phyloP scores from a whole-genome alignment of 441 rosid genomes.

The Flueggea neowawraea region DNA sequence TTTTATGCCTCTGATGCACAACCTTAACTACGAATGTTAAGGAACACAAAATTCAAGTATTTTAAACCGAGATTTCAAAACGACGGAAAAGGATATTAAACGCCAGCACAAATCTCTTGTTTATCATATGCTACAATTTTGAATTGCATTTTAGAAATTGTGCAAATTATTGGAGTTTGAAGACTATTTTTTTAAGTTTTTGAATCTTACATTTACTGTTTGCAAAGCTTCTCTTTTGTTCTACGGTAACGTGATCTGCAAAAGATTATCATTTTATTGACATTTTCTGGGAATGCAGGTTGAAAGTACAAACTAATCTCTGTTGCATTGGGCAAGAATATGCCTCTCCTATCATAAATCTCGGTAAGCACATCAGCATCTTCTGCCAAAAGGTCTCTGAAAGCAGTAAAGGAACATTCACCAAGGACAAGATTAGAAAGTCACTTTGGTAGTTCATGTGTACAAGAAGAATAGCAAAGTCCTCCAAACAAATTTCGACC shows the following conservation, averaged over 20 bases:
- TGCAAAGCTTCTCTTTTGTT: conserved; percentile 62
- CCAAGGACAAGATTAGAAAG: too few relatives aligned
- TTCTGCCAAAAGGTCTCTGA: conserved; percentile 83
- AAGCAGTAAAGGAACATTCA: conserved; percentile 1
- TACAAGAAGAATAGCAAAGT: too few relatives aligned
- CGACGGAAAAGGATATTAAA: conserved; percentile 52
- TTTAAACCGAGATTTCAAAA: too few relatives aligned
- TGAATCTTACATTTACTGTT: conserved; percentile 61
- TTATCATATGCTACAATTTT: conserved; percentile 61
- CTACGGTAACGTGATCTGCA: conserved; percentile 46
- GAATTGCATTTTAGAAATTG: conserved; percentile 21
- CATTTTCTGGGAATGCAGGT: too few relatives aligned
- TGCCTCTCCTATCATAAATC: conserved; percentile 62
- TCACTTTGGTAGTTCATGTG: too few relatives aligned
- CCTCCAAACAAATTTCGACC: conserved; percentile 97
- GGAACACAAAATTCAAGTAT: conserved; percentile 17
- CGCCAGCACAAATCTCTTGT: conserved; percentile 86
- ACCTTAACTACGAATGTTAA: conserved; percentile 70
- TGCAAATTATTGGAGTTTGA: conserved; percentile 10
- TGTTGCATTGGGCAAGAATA: conserved; percentile 62
- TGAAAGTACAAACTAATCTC: conserved; percentile 35
- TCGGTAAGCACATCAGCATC: conserved; percentile 81
- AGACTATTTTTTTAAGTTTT: conserved; percentile 9
- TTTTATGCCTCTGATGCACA: too few relatives aligned
- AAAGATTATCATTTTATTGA: too few relatives aligned